Evolutionary conservation across 2,329 filamentous ascomycete genomes (phyloP).

Genomic region (Aureobasidium sp.): DNA sequence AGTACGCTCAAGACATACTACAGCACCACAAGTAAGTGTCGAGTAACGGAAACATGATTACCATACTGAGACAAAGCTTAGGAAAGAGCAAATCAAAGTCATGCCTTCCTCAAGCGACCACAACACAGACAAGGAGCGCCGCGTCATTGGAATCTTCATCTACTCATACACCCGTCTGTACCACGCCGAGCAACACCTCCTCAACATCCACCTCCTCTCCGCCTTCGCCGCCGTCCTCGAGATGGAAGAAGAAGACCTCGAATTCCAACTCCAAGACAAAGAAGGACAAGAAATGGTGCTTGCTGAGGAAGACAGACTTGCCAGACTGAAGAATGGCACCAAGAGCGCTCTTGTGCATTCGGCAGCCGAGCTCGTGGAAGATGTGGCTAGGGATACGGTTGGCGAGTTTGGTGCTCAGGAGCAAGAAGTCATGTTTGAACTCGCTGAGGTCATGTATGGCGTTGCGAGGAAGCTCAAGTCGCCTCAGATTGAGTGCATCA

Average conservation of each 20-base stretch:
- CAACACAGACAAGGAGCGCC: conserved; percentile 6
- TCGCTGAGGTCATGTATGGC: background rate
- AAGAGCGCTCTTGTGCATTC: background rate
- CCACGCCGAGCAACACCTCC: background rate
- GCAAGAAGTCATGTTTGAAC: background rate
- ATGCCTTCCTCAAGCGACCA: conserved; percentile 13
- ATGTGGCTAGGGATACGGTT: background rate
- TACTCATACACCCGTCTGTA: background rate
- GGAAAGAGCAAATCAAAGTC: background rate
- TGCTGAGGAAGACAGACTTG: background rate
- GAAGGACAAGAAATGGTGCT: background rate
- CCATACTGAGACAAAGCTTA: background rate
- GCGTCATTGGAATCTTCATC: background rate
- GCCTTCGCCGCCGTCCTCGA: background rate
- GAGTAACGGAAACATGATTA: background rate
- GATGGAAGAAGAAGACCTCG: background rate
- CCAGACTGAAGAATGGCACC: background rate
- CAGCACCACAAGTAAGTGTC: background rate
- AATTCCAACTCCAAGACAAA: background rate
- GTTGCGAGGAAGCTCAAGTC: background rate
- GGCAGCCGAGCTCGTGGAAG: conserved; percentile 3
- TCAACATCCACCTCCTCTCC: background rate
- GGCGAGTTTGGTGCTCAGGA: background rate
- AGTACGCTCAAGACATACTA: too few relatives aligned
- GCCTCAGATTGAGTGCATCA: background rate